Percentiles rank a stretch among this genome's conserved stretches.
Conservation (phyloP, 176 grass and related monocot species). For the Neostapfia colusana region DNA sequence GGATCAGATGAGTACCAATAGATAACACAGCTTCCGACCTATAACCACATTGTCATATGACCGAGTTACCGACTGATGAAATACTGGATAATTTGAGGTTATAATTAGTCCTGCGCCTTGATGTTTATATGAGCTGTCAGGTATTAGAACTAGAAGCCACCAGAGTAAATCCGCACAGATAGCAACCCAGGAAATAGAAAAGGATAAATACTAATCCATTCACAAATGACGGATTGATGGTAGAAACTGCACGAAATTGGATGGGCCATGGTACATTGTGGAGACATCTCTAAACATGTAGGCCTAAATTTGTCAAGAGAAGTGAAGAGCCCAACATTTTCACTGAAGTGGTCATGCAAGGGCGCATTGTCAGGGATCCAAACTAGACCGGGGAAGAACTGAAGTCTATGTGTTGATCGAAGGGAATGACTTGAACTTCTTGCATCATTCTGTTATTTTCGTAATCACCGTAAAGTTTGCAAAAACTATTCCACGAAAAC, state of each 20-base stretch:
- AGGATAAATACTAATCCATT: background rate
- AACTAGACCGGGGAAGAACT: background rate
- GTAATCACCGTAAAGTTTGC: background rate
- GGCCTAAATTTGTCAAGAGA: background rate
- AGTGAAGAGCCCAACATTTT: background rate
- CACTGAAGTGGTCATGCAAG: background rate
- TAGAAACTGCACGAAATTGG: background rate
- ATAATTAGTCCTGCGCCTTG: constrained; percentile 19
- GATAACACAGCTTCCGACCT: constrained; percentile 66
- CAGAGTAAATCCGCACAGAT: background rate
- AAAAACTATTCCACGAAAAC: background rate
- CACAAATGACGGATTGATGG: background rate
- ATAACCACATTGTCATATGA: constrained; percentile 15
- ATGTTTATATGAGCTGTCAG: background rate
- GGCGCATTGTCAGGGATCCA: background rate
- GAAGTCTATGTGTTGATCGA: background rate
- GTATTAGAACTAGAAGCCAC: background rate
- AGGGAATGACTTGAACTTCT: background rate
- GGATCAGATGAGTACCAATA: constrained; percentile 63
- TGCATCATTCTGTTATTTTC: background rate
- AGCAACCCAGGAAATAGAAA: background rate
- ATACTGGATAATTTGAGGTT: background rate
- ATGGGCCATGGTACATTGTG: background rate
- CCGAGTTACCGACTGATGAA: background rate
- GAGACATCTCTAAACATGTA: background rate